Percentiles rank a stretch among this genome's conserved stretches.
These are phyloP conservation scores for Dryadomyces sulphureus DNA, from an alignment of 2,329 filamentous ascomycete species.

Conservation along the genomic window DNA sequence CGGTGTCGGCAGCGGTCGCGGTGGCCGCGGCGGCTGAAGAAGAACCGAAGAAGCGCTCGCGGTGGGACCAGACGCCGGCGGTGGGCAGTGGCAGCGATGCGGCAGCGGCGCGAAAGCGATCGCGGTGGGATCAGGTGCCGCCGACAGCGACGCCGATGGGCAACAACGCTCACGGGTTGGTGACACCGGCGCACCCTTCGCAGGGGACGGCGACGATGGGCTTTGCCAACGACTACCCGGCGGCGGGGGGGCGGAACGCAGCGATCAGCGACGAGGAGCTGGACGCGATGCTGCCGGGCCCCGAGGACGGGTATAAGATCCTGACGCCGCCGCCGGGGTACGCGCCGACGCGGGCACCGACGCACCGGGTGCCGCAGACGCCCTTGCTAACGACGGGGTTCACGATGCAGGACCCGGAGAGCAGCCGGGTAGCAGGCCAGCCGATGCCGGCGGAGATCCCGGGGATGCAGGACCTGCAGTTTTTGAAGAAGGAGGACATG, in stretches of 20 bases:
- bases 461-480: constrained; percentile 88
- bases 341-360: constrained; percentile 62
- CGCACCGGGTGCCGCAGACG: constrained; percentile 61
- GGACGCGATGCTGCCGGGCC: constrained; percentile 75
- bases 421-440: constrained; percentile 67
- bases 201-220: constrained; percentile 37
- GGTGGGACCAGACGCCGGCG: constrained; percentile 75
- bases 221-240: constrained; percentile 71
- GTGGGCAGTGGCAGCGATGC: constrained; percentile 31
- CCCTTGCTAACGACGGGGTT: constrained; percentile 70
- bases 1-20: constrained; percentile 26
- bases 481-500: constrained; percentile 98
- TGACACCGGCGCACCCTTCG: constrained; percentile 62
- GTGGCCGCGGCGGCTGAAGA: constrained; percentile 22
- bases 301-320: constrained; percentile 84
- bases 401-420: constrained; percentile 94
- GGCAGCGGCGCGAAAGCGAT: constrained; percentile 57
- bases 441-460: constrained; percentile 91
- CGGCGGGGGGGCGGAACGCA: constrained; percentile 65
- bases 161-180: constrained; percentile 45
- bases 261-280: constrained; percentile 87
- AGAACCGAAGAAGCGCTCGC: constrained; percentile 59
- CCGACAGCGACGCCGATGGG: constrained; percentile 60
- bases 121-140: constrained; percentile 85
- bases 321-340: constrained; percentile 86